Evolutionary conservation across 2,329 filamentous ascomycete genomes (phyloP).

Genomic region (Fusarium sp.): DNA sequence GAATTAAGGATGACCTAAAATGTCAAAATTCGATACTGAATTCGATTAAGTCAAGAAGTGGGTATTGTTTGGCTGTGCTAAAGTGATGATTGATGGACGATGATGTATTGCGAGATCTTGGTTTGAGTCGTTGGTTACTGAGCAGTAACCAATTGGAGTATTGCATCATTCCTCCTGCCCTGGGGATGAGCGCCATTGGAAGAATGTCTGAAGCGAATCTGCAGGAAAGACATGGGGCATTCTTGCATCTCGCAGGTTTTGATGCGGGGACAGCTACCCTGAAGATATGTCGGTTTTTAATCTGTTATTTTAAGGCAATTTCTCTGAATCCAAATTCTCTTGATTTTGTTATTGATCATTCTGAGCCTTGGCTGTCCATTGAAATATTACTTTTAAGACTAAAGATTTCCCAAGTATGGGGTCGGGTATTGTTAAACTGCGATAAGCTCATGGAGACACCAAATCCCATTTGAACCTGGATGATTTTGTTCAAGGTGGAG

Average conservation of each 20-base stretch:
- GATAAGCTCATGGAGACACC: background rate
- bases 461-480: background rate
- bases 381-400: too few relatives aligned
- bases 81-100: slow-evolving; percentile 32
- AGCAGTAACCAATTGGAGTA: slow-evolving; percentile 45
- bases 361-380: too few relatives aligned
- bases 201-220: slow-evolving; percentile 6
- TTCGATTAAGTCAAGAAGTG: slow-evolving; percentile 15
- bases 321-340: background rate
- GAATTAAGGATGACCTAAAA: slow-evolving; percentile 10
- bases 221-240: background rate
- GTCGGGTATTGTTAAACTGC: background rate
- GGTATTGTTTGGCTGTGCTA: slow-evolving; percentile 14
- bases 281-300: background rate
- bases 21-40: slow-evolving; percentile 21
- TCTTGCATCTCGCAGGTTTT: slow-evolving; percentile 35
- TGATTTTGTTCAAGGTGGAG: background rate
- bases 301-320: background rate
- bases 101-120: slow-evolving; percentile 37
- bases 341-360: background rate
- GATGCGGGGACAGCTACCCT: slow-evolving; percentile 28
- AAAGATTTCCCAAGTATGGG: background rate
- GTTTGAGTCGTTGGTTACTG: slow-evolving; percentile 24
- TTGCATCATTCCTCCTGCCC: slow-evolving; percentile 46
- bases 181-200: slow-evolving; percentile 44